Conservation (phyloP, 768 basidiomycete genomes). For the Fibroporia radiculosa region DNA sequence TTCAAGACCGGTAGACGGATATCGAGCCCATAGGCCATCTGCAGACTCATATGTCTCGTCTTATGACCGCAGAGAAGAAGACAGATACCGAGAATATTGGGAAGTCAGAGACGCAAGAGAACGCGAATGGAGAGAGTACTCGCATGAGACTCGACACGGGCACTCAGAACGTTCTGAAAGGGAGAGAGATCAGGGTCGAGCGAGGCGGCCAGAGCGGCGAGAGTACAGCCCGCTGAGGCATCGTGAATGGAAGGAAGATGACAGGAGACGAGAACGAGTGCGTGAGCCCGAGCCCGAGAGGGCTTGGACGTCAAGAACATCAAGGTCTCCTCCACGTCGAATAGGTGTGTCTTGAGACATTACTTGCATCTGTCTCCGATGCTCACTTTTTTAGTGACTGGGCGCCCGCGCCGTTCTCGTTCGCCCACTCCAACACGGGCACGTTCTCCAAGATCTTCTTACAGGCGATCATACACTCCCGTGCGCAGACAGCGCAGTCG, state of each 20-base stretch:
- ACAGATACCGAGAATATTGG: conserved; percentile 13
- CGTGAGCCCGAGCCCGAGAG: conserved; percentile 11
- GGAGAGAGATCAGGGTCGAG: neutral
- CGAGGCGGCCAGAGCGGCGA: neutral
- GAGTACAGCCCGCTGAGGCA: neutral
- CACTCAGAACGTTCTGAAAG: neutral
- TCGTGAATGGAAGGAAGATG: conserved; percentile 6
- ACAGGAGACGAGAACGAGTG: conserved; percentile 8
- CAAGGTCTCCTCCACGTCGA: conserved; percentile 18
- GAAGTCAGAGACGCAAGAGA: conserved; percentile 10
- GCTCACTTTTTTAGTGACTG: conserved; percentile 8
- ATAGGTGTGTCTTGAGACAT: conserved; percentile 10
- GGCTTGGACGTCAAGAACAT: conserved; percentile 14
- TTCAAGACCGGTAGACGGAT: conserved; percentile 4
- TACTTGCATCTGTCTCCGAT: too few species aligned
- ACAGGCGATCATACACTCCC: too few species aligned
- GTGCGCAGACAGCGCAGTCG: too few species aligned
- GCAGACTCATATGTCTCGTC: conserved; percentile 12
- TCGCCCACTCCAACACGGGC: conserved; percentile 5
- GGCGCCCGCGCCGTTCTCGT: conserved; percentile 6
- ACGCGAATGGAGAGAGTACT: conserved; percentile 4
- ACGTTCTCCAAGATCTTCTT: too few species aligned
- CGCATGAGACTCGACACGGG: neutral
- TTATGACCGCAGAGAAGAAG: conserved; percentile 17
- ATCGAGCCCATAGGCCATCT: conserved; percentile 6